Base-by-base conservation (phyloP, 179 eudicot species). In the Carnegiea gigantea region DNA sequence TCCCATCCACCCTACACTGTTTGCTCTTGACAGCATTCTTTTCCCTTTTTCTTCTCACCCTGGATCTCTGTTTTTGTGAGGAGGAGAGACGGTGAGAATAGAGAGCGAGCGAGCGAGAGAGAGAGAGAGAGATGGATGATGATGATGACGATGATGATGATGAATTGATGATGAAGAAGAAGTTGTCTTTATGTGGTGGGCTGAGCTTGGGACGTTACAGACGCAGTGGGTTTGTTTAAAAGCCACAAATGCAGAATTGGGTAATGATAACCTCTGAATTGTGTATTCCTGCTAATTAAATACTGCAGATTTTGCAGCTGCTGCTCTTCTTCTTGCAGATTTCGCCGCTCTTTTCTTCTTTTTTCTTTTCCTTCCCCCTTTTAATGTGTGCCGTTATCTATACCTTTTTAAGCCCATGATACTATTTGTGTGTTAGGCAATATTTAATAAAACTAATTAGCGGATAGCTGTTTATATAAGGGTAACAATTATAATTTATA, bases 21-120 rank as follows among this genome's bases (percentile, higher is more conserved):
- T 85, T 79, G 78, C 54, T 76, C 83, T 76, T 5, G 82, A 75
- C 80, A 85, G 38, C 87, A 85, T 85, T 33, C 33, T 23, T 62
- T 24, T 62, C 68, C 6, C 5, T 11, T 9, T 62, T 11, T 23
- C 30, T 62, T 17, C 13, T 40, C 44, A 40, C 44, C 3, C 44
- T 40, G 44, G 6, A 7, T 23, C 23, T 0, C 33, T 46, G 5
- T 18, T 53, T 0, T 53, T 33, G 13, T 33, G 46, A 7, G 11
- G 43, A 70, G 38, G 72, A 64, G 20, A 46, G 62, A 23, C 38
- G 17, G 10, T 30, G 46, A 57, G 23, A 12, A 3, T 28, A 62
- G 68, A 62, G 57, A 51, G n/a, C n/a, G n/a, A n/a, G n/a, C n/a
- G 24, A 68, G 15, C 33, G 65, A 53, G 44, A 1, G 6, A 46